Percentiles rank a stretch among this genome's conserved stretches.
phyloP scores from a whole-genome alignment of 306 rosid species.

The Leucaena leucocephala region DNA sequence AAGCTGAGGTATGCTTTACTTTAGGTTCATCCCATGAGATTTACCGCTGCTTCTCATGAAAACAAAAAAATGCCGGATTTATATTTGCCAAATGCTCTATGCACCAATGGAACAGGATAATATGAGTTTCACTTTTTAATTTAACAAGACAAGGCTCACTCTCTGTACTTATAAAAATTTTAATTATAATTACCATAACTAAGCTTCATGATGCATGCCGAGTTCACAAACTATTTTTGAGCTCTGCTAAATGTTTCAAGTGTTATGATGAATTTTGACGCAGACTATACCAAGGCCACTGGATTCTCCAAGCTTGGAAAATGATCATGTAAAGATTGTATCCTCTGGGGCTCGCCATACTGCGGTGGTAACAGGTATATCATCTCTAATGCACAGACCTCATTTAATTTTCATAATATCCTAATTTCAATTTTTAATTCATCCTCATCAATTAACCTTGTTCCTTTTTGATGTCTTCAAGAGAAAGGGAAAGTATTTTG shows the following conservation, averaged over 20 bases:
- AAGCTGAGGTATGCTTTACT: conserved; percentile 59
- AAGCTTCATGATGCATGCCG: not conserved
- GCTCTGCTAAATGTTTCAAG: not conserved
- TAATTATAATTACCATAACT: not conserved
- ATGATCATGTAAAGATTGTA: conserved; percentile 49
- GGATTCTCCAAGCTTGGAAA: conserved; percentile 68
- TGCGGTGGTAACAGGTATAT: conserved; percentile 64
- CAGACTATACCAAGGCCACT: conserved; percentile 72
- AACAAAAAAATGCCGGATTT: not conserved
- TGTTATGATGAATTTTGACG: conserved; percentile 29
- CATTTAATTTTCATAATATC: not conserved
- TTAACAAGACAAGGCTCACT: not conserved
- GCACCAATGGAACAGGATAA: not conserved
- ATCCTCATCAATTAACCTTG: conserved; percentile 23
- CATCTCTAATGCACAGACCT: not conserved
- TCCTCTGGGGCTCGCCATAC: conserved; percentile 81
- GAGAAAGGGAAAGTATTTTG: conserved; percentile 80
- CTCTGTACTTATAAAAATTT: not conserved
- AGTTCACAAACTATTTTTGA: not conserved
- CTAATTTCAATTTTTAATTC: not conserved
- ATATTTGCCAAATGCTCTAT: not conserved
- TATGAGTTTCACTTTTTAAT: not conserved
- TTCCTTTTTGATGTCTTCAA: conserved; percentile 44
- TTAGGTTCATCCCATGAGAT: not conserved
- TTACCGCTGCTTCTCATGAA: not conserved